phyloP scores from a whole-genome alignment of 352 stramenopile genomes.

The Phytophthora sp. region DNA sequence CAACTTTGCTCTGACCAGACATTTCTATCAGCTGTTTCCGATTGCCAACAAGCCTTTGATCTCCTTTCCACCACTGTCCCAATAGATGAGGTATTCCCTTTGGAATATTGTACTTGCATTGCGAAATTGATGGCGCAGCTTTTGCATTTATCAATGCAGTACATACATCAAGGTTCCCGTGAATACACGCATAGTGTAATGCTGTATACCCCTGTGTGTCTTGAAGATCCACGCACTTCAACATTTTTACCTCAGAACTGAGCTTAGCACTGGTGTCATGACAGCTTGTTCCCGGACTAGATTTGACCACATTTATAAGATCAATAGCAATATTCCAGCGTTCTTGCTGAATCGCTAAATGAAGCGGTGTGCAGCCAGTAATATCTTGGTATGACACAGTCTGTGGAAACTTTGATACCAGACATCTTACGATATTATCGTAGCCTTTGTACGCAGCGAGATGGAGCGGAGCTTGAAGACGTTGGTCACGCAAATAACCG shows the following conservation, averaged over 20 bases:
- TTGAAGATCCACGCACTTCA: constrained; percentile 39
- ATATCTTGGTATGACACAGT: constrained; percentile 42
- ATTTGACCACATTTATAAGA: constrained; percentile 38
- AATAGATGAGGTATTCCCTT: constrained; percentile 25
- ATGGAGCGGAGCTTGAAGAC: constrained; percentile 49
- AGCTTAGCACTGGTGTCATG: not conserved
- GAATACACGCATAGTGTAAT: constrained; percentile 60
- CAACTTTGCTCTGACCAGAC: constrained; percentile 1
- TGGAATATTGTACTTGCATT: constrained; percentile 30
- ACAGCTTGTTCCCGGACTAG: not conserved
- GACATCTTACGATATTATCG: constrained; percentile 55
- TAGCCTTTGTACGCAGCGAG: constrained; percentile 52
- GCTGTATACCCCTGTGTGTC: constrained; percentile 61
- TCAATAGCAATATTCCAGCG: constrained; percentile 37
- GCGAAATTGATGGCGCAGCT: constrained; percentile 36
- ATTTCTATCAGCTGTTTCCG: not conserved
- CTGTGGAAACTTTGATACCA: constrained; percentile 50
- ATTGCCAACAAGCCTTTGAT: constrained; percentile 7
- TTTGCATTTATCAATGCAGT: constrained; percentile 37
- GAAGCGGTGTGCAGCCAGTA: constrained; percentile 51
- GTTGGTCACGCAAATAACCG: constrained; percentile 59
- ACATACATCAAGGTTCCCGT: constrained; percentile 36
- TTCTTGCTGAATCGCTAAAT: constrained; percentile 48
- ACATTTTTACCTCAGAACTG: not conserved
- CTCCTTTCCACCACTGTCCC: constrained; percentile 42